Evolutionary conservation across 345 rosid genomes (phyloP).

Genomic region (Salix caprea): DNA sequence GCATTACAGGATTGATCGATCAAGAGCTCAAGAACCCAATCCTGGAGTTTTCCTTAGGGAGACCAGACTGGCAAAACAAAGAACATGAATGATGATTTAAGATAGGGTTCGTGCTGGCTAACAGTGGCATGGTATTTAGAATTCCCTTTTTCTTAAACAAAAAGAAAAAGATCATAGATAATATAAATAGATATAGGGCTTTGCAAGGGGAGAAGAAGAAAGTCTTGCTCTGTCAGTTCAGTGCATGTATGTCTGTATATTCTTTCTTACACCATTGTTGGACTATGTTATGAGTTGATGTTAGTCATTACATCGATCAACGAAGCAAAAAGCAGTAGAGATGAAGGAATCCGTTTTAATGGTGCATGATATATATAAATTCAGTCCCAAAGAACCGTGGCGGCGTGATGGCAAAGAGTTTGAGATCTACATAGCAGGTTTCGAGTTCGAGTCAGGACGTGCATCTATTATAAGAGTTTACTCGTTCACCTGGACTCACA

Average conservation of each 20-base stretch:
- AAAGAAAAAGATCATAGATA: background rate
- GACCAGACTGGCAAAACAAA: constrained; percentile 27
- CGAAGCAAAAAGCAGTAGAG: background rate
- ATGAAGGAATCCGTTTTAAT: constrained; percentile 1
- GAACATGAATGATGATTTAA: constrained; percentile 20
- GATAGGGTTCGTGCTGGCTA: background rate
- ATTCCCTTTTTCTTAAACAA: background rate
- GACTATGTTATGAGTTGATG: background rate
- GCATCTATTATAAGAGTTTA: no score
- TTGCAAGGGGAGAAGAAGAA: background rate
- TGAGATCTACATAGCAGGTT: no score
- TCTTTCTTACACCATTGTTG: background rate
- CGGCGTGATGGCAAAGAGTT: no score
- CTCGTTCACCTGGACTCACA: no score
- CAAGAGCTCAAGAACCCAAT: constrained; percentile 22
- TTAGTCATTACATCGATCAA: background rate
- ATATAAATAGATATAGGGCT: background rate
- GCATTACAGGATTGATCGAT: background rate
- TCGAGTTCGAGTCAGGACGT: no score
- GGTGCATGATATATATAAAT: background rate
- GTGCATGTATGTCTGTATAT: constrained; percentile 2
- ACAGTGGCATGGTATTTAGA: background rate
- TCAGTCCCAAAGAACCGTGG: no score
- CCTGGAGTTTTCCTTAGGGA: constrained; percentile 49
- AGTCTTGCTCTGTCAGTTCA: background rate